phyloP scores from a whole-genome alignment of 768 basidiomycete species.

The Lactarius psammicola region DNA sequence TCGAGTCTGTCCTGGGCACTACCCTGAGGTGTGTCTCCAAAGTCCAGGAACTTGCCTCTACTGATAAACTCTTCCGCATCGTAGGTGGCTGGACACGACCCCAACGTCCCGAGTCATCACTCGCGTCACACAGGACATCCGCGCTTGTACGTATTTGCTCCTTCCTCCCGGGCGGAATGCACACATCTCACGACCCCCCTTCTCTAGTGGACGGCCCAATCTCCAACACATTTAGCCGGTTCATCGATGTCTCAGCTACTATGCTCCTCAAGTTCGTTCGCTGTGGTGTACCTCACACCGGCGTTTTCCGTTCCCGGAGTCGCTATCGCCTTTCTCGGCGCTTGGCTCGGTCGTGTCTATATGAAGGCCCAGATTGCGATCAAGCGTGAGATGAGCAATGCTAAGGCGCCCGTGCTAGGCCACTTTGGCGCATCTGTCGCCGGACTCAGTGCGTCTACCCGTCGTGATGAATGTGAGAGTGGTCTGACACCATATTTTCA shows the following conservation, averaged over 20 bases:
- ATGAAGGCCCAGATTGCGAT: slow-evolving; percentile 55
- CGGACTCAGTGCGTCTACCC: slow-evolving; percentile 41
- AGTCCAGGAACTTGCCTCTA: too few relatives aligned
- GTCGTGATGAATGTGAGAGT: neutral
- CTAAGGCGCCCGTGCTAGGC: slow-evolving; percentile 48
- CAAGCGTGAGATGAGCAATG: slow-evolving; percentile 56
- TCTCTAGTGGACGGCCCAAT: slow-evolving; percentile 39
- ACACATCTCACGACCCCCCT: neutral
- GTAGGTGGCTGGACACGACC: slow-evolving; percentile 50
- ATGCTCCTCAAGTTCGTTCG: slow-evolving; percentile 40
- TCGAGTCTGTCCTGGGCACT: slow-evolving; percentile 54
- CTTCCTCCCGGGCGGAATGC: neutral
- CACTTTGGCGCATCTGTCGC: slow-evolving; percentile 54
- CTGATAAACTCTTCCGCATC: neutral
- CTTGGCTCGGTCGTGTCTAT: slow-evolving; percentile 47
- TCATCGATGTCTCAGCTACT: slow-evolving; percentile 35
- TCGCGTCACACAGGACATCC: slow-evolving; percentile 66
- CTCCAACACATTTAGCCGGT: slow-evolving; percentile 29
- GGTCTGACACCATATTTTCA: neutral
- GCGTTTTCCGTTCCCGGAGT: slow-evolving; percentile 42
- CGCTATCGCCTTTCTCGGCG: slow-evolving; percentile 40
- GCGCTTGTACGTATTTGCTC: slow-evolving; percentile 31
- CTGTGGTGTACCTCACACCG: slow-evolving; percentile 41
- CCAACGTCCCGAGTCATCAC: slow-evolving; percentile 59
- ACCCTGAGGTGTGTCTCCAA: slow-evolving; percentile 57